These are phyloP conservation scores for Rhodomyrtus psidioides DNA, from an alignment of 441 rosid species.

Conservation along the genomic window DNA sequence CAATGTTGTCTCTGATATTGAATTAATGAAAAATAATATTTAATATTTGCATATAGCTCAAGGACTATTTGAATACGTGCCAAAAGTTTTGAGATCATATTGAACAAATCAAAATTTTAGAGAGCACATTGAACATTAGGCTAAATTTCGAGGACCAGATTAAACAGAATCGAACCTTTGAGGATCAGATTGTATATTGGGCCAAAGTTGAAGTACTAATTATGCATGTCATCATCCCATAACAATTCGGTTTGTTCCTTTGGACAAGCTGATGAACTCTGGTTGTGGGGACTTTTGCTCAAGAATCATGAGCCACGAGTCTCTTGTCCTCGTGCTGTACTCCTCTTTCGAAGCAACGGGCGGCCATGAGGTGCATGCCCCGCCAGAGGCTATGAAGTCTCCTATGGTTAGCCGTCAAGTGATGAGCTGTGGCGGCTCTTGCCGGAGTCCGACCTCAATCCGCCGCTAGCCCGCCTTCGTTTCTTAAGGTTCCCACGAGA, in stretches of 20 bases:
- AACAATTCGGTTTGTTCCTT: not conserved
- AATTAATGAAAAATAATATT: too few relatives aligned
- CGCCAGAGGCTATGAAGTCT: not conserved
- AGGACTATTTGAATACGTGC: too few relatives aligned
- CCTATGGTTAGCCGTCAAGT: not conserved
- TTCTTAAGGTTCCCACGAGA: not conserved
- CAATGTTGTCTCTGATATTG: too few relatives aligned
- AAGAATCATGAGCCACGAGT: not conserved
- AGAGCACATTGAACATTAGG: too few relatives aligned
- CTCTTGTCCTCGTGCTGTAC: not conserved
- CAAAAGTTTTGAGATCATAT: too few relatives aligned
- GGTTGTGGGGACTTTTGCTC: not conserved
- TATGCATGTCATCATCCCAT: too few relatives aligned
- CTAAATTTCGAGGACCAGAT: too few relatives aligned
- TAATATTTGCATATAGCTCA: too few relatives aligned
- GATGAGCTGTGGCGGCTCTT: not conserved
- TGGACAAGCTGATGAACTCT: not conserved
- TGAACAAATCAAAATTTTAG: too few relatives aligned
- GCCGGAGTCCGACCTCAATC: not conserved
- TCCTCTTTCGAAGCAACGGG: not conserved
- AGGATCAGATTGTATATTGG: too few relatives aligned
- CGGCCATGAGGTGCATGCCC: not conserved
- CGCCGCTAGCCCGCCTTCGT: not conserved
- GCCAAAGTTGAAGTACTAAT: too few relatives aligned
- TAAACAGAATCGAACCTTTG: too few relatives aligned